Evolutionary conservation across 192 early-diverging fungal species (phyloP), one percentile per base, ranked within the genome.

Genomic region (Backusella westeae): DNA sequence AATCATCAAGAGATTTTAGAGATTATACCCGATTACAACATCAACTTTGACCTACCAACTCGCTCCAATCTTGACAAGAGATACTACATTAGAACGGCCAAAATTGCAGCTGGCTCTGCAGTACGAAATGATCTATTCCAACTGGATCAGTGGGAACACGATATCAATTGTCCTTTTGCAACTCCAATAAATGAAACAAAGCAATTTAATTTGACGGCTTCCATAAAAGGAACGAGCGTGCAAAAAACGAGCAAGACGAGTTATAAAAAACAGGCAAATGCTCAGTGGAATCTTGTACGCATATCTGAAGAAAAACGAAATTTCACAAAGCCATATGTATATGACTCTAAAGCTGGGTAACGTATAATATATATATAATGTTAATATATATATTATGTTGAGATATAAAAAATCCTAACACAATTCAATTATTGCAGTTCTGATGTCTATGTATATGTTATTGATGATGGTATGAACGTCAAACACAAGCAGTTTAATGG

Each of bases 281-380:
- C 94, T 3, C 94, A 91, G 7, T 97, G 96, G 96, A 93, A 93
- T 36, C 82, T 97, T 21, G 85, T 88, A 34, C 91, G 95, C 65
- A 92, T 95, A 73, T 94, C 94, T 12, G 89, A 95, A 77, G 89
- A 89, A 76, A 73, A 86, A 71, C 26, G 67, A 23, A 8, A 68
- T 32, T 14, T 56, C 7, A 77, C 59, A 15, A 19, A 26, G 19
- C 70, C 71, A 12, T 81, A 81, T 71, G 26, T 23, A 14, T 81
- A 81, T 26, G 29, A 67, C 26, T 35, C 36, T 12, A 69, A 42
- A 23, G 72, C 41, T 34, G 80, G 79, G 79, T 80, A 49, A 63
- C 0, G 19, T 23, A 42, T 63, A 26, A 26, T 59, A 23, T 26
- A 32, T 9, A 8, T 49, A 69, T n/a, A n/a, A n/a, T n/a, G n/a